Percentiles rank a stretch among this genome's conserved stretches.
Conservation (phyloP, 1,284 basidiomycete genomes). For the Tilletia caries region DNA sequence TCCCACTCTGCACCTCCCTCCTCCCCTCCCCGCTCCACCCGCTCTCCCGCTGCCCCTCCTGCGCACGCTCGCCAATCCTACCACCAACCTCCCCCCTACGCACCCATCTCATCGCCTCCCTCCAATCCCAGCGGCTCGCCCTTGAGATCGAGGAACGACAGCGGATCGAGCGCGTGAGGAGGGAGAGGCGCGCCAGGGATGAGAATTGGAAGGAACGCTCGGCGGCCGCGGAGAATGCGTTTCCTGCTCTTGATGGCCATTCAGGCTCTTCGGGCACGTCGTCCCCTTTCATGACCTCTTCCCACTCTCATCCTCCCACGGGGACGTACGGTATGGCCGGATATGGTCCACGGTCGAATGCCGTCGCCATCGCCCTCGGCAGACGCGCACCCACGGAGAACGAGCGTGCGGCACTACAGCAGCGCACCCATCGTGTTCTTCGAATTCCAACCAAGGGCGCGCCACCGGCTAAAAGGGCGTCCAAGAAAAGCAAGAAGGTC, state of each 20-base stretch:
- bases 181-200: constrained; percentile 26
- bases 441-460: not conserved
- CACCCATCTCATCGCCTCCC: constrained; percentile 29
- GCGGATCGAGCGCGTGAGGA: constrained; percentile 30
- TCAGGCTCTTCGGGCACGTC: not conserved
- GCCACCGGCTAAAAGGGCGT: not conserved
- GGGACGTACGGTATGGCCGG: constrained; percentile 2
- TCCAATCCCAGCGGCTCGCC: constrained; percentile 49
- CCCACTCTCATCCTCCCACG: no score
- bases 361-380: constrained; percentile 5
- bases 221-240: not conserved
- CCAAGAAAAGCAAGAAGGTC: not conserved
- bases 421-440: not conserved
- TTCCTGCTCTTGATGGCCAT: not conserved
- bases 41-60: constrained; percentile 29
- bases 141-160: constrained; percentile 49
- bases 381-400: not conserved
- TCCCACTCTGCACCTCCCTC: constrained; percentile 32
- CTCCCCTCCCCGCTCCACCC: constrained; percentile 27
- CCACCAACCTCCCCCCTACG: constrained; percentile 22
- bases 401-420: not conserved
- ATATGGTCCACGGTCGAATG: not conserved
- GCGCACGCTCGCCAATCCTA: constrained; percentile 10
- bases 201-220: not conserved
- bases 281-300: not conserved